A percentile compares a stretch with the other conserved stretches of the same genome.
phyloP scores from a whole-genome alignment of 2,329 filamentous ascomycete species.

The Hypoxylon sp. region DNA sequence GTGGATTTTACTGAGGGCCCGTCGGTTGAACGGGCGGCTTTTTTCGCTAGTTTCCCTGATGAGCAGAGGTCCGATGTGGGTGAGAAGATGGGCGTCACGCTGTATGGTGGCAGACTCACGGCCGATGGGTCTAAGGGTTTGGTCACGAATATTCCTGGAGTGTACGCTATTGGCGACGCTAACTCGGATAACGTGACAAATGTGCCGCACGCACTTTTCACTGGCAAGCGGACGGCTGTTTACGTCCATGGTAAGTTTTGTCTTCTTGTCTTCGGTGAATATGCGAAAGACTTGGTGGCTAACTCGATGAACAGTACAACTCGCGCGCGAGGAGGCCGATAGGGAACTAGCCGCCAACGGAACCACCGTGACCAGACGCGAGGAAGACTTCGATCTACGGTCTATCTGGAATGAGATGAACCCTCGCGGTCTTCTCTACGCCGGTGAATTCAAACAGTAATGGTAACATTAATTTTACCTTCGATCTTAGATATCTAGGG shows the following conservation, averaged over 20 bases:
- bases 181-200: constrained; percentile 73
- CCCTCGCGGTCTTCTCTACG: constrained; percentile 60
- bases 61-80: constrained; percentile 64
- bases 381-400: constrained; percentile 55
- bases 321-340: constrained; percentile 58
- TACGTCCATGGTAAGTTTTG: constrained; percentile 66
- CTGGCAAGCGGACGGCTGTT: constrained; percentile 70
- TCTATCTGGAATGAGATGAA: constrained; percentile 63
- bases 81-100: constrained; percentile 60
- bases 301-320: constrained; percentile 52
- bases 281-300: background rate
- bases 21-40: constrained; percentile 62
- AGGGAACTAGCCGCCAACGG: constrained; percentile 53
- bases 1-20: constrained; percentile 64
- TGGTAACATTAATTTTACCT: background rate
- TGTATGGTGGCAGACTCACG: constrained; percentile 60
- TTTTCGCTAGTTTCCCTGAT: constrained; percentile 63
- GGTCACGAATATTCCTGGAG: constrained; percentile 65
- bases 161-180: constrained; percentile 71
- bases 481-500: background rate
- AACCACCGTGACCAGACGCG: constrained; percentile 50
- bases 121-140: constrained; percentile 59
- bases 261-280: background rate
- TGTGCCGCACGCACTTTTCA: constrained; percentile 71
- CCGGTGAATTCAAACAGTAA: constrained; percentile 57